Evolutionary conservation across 306 rosid genomes (phyloP).

Genomic region (Prunus salicina): DNA sequence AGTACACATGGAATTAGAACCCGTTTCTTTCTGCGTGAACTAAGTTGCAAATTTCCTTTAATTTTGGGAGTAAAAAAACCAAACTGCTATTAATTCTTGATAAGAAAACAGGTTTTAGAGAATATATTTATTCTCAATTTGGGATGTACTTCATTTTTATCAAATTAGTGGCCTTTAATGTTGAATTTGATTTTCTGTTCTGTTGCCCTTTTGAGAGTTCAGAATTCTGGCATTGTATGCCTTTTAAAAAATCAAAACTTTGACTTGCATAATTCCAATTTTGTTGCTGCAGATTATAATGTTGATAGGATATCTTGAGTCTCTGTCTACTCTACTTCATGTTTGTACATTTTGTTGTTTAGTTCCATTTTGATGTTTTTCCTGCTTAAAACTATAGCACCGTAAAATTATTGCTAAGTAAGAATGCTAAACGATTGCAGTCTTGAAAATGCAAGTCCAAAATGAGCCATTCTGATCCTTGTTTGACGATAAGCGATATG

Average conservation of each 20-base stretch:
- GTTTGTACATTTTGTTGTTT: background rate
- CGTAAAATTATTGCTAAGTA: constrained; percentile 11
- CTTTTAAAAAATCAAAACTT: background rate
- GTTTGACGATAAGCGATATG: background rate
- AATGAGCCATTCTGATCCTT: background rate
- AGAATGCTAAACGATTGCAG: constrained; percentile 2
- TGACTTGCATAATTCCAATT: background rate
- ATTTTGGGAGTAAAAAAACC: background rate
- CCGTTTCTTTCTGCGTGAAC: constrained; percentile 6
- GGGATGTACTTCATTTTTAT: constrained; percentile 1
- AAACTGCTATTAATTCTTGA: background rate
- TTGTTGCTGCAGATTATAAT: background rate
- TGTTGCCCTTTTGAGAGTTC: constrained; percentile 2
- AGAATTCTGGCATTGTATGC: background rate
- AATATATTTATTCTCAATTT: constrained; percentile 3
- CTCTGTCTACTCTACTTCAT: background rate
- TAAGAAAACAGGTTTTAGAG: background rate
- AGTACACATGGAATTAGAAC: constrained; percentile 2
- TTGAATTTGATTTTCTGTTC: background rate
- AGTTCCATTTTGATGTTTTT: background rate
- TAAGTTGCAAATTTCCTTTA: background rate
- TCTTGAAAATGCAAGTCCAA: background rate
- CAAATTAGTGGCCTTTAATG: background rate
- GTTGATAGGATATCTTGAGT: background rate
- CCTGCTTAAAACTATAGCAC: constrained; percentile 1